phyloP scores from a whole-genome alignment of 2,329 filamentous ascomycete genomes.

The Fonsecaea erecta region DNA sequence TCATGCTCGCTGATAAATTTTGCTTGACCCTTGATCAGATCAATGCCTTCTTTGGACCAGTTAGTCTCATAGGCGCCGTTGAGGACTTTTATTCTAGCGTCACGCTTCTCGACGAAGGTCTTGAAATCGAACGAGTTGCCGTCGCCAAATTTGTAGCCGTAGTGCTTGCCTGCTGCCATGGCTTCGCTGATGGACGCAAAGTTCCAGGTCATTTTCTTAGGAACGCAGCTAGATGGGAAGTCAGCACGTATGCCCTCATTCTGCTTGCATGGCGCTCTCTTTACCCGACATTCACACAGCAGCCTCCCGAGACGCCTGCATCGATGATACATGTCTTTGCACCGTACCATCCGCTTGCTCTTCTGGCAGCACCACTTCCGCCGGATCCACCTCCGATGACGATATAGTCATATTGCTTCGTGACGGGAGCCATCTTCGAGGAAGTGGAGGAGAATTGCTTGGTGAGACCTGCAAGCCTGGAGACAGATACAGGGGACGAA shows the following conservation, averaged over 20 bases:
- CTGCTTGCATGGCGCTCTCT: not conserved
- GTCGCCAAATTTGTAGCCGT: slow-evolving; percentile 54
- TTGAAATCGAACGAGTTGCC: slow-evolving; percentile 51
- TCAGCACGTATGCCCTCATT: slow-evolving; percentile 17
- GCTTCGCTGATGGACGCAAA: slow-evolving; percentile 55
- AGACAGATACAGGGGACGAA: slow-evolving; percentile 27
- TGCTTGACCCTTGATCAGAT: slow-evolving; percentile 55
- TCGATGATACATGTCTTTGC: slow-evolving; percentile 58
- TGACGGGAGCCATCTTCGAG: slow-evolving; percentile 51
- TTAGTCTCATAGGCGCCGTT: slow-evolving; percentile 57
- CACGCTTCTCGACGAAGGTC: slow-evolving; percentile 54
- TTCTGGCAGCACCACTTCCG: slow-evolving; percentile 55
- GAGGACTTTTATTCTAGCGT: slow-evolving; percentile 51
- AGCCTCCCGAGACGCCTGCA: slow-evolving; percentile 54
- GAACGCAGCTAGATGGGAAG: slow-evolving; percentile 50
- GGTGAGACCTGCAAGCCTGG: slow-evolving; percentile 48
- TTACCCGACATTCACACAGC: slow-evolving; percentile 60
- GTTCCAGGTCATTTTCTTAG: slow-evolving; percentile 61
- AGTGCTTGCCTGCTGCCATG: slow-evolving; percentile 52
- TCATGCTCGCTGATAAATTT: slow-evolving; percentile 52
- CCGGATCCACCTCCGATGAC: slow-evolving; percentile 61
- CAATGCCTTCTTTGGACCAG: slow-evolving; percentile 56
- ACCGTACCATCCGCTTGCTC: slow-evolving; percentile 58
- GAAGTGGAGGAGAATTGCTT: slow-evolving; percentile 48
- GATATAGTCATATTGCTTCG: slow-evolving; percentile 59